Percentiles rank a stretch among this genome's conserved stretches.
These are phyloP conservation scores for Colletotrichum karsti DNA, from an alignment of 2,329 filamentous ascomycete genomes.

Conservation along the genomic window DNA sequence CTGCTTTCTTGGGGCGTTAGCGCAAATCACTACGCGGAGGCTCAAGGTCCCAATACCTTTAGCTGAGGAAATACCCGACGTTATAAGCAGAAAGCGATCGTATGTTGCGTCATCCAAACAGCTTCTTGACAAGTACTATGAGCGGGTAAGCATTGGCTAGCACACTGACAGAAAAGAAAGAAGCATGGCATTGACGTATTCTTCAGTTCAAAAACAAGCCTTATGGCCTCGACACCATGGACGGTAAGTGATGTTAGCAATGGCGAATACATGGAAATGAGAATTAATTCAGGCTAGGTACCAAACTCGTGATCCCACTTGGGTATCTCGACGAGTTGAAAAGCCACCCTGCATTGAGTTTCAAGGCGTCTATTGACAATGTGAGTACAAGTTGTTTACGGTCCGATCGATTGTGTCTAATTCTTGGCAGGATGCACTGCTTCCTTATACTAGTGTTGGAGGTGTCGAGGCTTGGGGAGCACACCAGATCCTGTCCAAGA, in stretches of 20 bases:
- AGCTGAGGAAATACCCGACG: background rate
- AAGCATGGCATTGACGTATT: background rate
- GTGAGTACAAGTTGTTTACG: no score
- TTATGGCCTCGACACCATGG: background rate
- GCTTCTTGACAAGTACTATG: background rate
- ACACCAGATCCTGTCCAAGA: background rate
- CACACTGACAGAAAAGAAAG: no score
- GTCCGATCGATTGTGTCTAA: no score
- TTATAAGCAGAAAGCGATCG: background rate
- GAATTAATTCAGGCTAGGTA: background rate
- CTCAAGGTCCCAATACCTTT: background rate
- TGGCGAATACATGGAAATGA: background rate
- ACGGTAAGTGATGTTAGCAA: background rate
- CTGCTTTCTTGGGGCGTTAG: background rate
- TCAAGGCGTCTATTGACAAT: conserved; percentile 8
- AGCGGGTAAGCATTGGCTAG: background rate
- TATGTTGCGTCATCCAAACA: background rate
- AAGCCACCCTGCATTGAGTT: background rate
- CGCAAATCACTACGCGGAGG: background rate
- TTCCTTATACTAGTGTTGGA: background rate
- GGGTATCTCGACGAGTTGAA: background rate
- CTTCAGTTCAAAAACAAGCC: background rate
- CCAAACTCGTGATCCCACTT: background rate
- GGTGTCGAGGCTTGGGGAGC: background rate
- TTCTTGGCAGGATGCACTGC: background rate